Base-by-base conservation (phyloP, 1,139 yeast species). In the Taiozyma sp. region DNA sequence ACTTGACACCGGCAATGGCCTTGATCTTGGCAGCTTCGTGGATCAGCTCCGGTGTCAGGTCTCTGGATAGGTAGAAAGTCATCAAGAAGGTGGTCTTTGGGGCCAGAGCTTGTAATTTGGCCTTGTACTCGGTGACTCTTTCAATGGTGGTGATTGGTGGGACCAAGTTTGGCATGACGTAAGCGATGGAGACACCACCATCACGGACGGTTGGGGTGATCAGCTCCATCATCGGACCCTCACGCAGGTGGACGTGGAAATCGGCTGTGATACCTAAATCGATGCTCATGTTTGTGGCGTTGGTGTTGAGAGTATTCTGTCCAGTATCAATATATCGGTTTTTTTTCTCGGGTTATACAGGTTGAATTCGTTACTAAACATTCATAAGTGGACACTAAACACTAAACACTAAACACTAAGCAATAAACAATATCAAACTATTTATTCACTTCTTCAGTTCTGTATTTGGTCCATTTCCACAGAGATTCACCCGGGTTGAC, bases 211-310 rank as follows among this genome's bases (percentile, higher is more conserved):
- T 86, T 10, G 99, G 99, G 0, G 97, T 80, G 39, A 91, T 89
- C 35, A 88, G 76, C 59, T 88, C 85, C 86, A 89, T 89, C 97
- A 95, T 89, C 16, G 77, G 75, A 1, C 96, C 97, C 55, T 91
- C 96, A 62, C 99, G 86, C 37, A 95, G 79, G 66, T 93, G 99
- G 47, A 93, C 98, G 64, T 93, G 99, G 80, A 89, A 84, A 66
- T 93, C 99, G 24, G 97, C 97, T 13, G 97, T 88, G 50, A 80
- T 71, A 7, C 97, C 97, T 43, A 91, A 73, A 52, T 83, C 64
- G 24, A 62, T 55, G 3, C 52, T 21, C 46, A 44, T 44, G n/a
- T n/a, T 30, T 13, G 34, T 30, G 9, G 35, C 6, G 13, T 11
- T 30, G 30, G 9, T 29, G 30, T 24, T 24, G 26, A 24, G 19